A percentile compares a stretch with the other conserved stretches of the same genome.
phyloP scores from a whole-genome alignment of 208 protist species.

The Porcisia deanei region DNA sequence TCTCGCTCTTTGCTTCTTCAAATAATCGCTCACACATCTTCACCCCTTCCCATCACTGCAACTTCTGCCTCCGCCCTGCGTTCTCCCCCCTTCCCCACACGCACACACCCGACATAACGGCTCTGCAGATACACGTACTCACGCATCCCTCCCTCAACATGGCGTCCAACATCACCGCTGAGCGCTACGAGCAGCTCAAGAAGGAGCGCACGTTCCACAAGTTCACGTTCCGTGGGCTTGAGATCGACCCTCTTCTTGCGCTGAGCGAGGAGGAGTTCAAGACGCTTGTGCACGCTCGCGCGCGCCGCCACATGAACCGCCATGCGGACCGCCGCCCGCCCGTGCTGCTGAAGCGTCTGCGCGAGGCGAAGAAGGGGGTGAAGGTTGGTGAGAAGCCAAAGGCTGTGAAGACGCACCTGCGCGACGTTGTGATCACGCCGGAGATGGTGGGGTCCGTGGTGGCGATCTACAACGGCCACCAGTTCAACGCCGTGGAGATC shows the following conservation, averaged over 20 bases:
- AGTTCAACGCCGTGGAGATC: conserved; percentile 99
- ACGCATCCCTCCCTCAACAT: conserved; percentile 23
- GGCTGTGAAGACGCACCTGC: conserved; percentile 99
- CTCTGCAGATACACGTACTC: neutral
- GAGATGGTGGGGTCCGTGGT: conserved; percentile 99
- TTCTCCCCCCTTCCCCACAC: too few species aligned
- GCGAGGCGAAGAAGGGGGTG: conserved; percentile 96
- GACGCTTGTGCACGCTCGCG: conserved; percentile 93
- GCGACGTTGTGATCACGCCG: conserved; percentile 99
- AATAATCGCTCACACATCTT: too few species aligned
- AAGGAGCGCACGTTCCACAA: conserved; percentile 99
- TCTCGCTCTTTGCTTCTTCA: too few species aligned
- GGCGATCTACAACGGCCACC: conserved; percentile 99
- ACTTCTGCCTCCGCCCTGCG: too few species aligned
- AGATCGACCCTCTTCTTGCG: conserved; percentile 95
- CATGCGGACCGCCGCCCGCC: conserved; percentile 92
- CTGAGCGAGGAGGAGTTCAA: conserved; percentile 95
- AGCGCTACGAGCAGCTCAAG: conserved; percentile 93
- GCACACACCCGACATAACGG: neutral
- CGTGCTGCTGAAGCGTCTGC: conserved; percentile 97
- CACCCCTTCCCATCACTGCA: too few species aligned
- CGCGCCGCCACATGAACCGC: conserved; percentile 95
- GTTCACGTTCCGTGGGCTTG: conserved; percentile 97
- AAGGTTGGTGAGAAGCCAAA: conserved; percentile 98
- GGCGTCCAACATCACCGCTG: conserved; percentile 78